These are phyloP conservation scores for Hymenoscyphus albidus DNA, from an alignment of 2,329 filamentous ascomycete species.

Conservation along the genomic window DNA sequence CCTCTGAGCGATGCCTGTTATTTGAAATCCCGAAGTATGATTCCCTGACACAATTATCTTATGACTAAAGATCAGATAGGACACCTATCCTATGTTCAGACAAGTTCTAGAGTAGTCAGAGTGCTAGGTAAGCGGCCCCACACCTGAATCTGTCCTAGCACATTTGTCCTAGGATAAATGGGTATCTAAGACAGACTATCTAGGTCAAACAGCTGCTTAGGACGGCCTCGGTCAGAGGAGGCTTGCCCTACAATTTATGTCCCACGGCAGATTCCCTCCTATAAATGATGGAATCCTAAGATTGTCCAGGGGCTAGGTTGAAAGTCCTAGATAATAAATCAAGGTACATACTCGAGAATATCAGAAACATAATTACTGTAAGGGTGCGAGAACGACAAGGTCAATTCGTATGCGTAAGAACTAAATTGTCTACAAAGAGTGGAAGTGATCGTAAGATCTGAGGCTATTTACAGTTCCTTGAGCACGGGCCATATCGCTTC, in stretches of 20 bases:
- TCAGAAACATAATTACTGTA: too few species aligned
- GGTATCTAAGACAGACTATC: not conserved
- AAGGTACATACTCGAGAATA: not conserved
- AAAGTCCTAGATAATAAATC: not conserved
- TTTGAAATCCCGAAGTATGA: not conserved
- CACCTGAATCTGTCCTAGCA: not conserved
- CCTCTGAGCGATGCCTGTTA: not conserved
- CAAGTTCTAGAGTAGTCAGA: not conserved
- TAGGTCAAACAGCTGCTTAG: not conserved
- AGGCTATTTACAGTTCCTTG: too few species aligned
- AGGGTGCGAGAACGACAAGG: too few species aligned
- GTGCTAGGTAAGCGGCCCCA: not conserved
- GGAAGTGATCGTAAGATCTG: too few species aligned
- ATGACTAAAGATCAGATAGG: not conserved
- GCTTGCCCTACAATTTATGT: not conserved
- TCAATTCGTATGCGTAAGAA: too few species aligned
- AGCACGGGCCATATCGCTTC: too few species aligned
- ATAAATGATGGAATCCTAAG: not conserved
- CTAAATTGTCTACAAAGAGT: too few species aligned
- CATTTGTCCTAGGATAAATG: not conserved
- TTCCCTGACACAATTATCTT: not conserved
- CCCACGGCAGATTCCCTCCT: not conserved
- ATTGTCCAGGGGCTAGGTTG: not conserved
- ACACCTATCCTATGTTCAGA: not conserved
- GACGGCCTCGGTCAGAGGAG: not conserved